Base-by-base conservation (phyloP, 768 basidiomycete species). In the Suillus fuscotomentosus region DNA sequence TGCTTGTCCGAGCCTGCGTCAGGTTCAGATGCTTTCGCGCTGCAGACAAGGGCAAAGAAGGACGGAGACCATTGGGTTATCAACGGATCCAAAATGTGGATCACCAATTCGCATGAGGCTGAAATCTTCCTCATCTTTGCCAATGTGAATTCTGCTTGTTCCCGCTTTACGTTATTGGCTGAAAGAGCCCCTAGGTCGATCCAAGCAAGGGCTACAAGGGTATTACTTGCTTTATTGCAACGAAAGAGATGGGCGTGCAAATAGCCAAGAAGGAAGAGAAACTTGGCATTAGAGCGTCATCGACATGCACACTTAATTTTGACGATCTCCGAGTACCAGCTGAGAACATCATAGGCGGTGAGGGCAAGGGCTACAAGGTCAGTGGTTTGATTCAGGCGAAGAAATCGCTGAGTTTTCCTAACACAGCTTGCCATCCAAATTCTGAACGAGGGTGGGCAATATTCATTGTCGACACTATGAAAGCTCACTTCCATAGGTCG, bases 1-100 rank as follows among this genome's bases (percentile, higher is more conserved):
- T 97, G 95, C 72, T 79, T 99, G 22, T 97, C 95, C 0, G 97
- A 99, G 74, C 80, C 95, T 1, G 89, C 86, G 0, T 96, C 95
- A 10, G 97, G 97, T 2, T 97, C 95, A 6, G 97, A 99, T 72
- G 97, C 97, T 0, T 99, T 99, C 74, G 95, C 97, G 0, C 81
- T 99, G 41, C 94, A 97, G 75, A 95, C 97, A 1, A 91, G 92
- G 13, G 97, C 97, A 17, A 89, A 83, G 74, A 92, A 91, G 76
- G 89, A 94, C 54, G 95, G 94, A 20, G 87, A 91, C 69, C 75
- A 89, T 75, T 99, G 90, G 85, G 80, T 95, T 38, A 75, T 99
- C 61, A 96, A 95, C 69, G 97, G 97, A n/a, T 93, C 94, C 63
- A 99, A 99, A 82, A 96, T 97, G 95, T 97, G 95, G 95, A 97